Evolutionary conservation across 257 asterid species (phyloP).

Genomic region (Mitragyna speciosa): DNA sequence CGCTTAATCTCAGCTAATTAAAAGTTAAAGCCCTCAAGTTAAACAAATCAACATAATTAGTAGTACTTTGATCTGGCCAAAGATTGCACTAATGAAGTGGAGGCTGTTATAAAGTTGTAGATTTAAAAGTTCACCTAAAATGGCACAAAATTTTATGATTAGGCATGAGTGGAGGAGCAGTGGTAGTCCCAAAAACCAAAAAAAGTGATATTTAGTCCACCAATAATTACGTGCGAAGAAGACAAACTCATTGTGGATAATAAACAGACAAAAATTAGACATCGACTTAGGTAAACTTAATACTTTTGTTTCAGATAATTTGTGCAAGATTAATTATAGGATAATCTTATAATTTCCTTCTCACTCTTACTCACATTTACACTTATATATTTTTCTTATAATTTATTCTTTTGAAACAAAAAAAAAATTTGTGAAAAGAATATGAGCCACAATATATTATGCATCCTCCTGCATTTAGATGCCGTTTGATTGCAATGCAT

Average conservation of each 20-base stretch:
- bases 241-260: background rate
- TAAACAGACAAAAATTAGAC: background rate
- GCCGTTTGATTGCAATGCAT: constrained; percentile 7
- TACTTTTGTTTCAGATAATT: too few species aligned
- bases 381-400: too few species aligned
- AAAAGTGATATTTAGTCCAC: background rate
- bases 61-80: constrained; percentile 1
- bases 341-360: too few species aligned
- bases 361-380: too few species aligned
- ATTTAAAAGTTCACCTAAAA: constrained; percentile 5
- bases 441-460: background rate
- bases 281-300: background rate
- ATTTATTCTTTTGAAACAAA: background rate
- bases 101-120: background rate
- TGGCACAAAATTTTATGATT: background rate
- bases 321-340: too few species aligned
- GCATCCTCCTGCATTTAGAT: background rate
- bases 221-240: background rate
- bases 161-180: constrained; percentile 4
- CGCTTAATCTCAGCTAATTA: background rate
- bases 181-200: too few species aligned
- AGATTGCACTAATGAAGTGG: background rate
- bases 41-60: background rate
- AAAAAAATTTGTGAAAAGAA: background rate
- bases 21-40: background rate